Percentiles rank a stretch among this genome's conserved stretches.
Conservation (phyloP, 2,329 filamentous ascomycete species). For the Fonsecaea pugnacius region DNA sequence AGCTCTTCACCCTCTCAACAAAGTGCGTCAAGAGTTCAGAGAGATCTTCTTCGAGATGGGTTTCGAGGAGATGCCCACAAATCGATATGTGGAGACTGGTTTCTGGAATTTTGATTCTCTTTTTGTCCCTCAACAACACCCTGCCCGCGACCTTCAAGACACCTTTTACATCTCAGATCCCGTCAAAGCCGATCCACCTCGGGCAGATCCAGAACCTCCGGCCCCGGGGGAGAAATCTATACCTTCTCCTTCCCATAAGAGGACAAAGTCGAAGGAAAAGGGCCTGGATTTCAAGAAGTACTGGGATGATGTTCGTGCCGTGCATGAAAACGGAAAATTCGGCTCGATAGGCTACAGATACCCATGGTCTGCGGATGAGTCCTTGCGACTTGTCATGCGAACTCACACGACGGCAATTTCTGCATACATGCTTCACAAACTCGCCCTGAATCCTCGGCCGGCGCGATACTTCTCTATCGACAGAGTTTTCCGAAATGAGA, state of each 20-base stretch:
- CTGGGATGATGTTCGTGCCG: constrained; percentile 82
- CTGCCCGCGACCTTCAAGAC: constrained; percentile 94
- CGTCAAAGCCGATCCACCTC: constrained; percentile 69
- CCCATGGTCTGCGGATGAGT: constrained; percentile 87
- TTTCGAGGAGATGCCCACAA: constrained; percentile 97
- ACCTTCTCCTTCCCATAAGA: constrained; percentile 57
- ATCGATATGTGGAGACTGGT: constrained; percentile 89
- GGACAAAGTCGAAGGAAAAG: constrained; percentile 53
- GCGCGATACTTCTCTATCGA: constrained; percentile 99
- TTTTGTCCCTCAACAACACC: constrained; percentile 96
- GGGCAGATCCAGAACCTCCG: constrained; percentile 56
- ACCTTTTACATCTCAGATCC: constrained; percentile 99
- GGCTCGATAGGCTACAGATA: constrained; percentile 97
- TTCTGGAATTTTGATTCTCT: constrained; percentile 99
- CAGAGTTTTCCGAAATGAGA: constrained; percentile 96
- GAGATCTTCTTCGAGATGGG: constrained; percentile 99
- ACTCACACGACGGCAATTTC: constrained; percentile 96
- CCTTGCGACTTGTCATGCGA: constrained; percentile 82
- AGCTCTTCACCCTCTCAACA: constrained; percentile 70
- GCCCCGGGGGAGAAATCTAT: constrained; percentile 50
- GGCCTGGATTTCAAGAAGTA: constrained; percentile 76
- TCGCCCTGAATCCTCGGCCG: constrained; percentile 79
- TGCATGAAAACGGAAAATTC: constrained; percentile 89
- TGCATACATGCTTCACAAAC: constrained; percentile 85
- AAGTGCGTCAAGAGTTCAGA: constrained; percentile 92